Evolutionary conservation across 768 basidiomycete species (phyloP).

Genomic region (Lyophyllum semitale): DNA sequence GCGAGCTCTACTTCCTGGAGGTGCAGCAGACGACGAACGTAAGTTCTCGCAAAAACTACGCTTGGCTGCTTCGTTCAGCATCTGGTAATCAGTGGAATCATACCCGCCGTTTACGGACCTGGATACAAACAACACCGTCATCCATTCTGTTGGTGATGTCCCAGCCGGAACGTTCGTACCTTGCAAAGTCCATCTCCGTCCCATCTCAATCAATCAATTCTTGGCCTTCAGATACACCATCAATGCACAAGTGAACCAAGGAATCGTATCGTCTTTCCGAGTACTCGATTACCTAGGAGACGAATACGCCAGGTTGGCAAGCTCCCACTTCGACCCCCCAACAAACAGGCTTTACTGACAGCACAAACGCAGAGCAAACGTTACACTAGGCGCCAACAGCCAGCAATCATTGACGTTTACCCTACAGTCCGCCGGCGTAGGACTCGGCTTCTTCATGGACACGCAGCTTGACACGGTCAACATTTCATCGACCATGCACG

Average conservation of each 20-base stretch:
- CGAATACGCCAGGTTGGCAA: constrained; percentile 10
- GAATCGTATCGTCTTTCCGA: constrained; percentile 10
- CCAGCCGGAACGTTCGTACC: constrained; percentile 15
- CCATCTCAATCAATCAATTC: neutral
- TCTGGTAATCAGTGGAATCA: constrained; percentile 6
- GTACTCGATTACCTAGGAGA: constrained; percentile 14
- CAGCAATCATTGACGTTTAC: constrained; percentile 12
- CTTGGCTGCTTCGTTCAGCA: neutral
- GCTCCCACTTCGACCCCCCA: neutral
- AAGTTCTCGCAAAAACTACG: neutral
- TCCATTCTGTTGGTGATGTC: constrained; percentile 12
- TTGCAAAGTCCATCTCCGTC: too few relatives aligned
- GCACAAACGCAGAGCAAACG: neutral
- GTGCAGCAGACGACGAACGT: too few relatives aligned
- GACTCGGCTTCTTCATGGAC: constrained; percentile 15
- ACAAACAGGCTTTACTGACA: neutral
- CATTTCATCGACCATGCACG: constrained; percentile 10
- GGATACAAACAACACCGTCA: constrained; percentile 10
- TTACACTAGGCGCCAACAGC: constrained; percentile 1
- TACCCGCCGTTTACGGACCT: constrained; percentile 14
- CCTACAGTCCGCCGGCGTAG: constrained; percentile 1
- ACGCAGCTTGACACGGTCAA: constrained; percentile 13
- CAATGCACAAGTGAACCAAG: constrained; percentile 6
- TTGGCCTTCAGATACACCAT: constrained; percentile 11
- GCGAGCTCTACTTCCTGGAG: neutral